Conservation (phyloP, 768 basidiomycete genomes). For the Stropharia rugosoannulata region DNA sequence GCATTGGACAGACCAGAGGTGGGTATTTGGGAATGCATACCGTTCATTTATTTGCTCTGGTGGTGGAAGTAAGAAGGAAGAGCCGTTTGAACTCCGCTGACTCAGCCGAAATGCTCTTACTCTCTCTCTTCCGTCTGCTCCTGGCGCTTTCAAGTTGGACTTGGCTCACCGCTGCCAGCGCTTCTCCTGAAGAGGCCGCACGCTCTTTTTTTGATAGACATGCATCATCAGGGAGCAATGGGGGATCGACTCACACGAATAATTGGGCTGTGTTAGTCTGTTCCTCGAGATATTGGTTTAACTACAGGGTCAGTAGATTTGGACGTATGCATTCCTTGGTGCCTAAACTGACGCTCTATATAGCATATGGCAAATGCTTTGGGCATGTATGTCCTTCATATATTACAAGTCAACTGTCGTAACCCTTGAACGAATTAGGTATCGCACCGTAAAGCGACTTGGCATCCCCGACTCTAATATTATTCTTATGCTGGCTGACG, state of each 20-base stretch:
- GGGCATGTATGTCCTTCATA: conserved; percentile 66
- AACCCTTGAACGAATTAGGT: conserved; percentile 48
- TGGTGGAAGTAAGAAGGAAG: conserved; percentile 20
- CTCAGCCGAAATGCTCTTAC: conserved; percentile 25
- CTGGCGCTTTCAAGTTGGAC: conserved; percentile 35
- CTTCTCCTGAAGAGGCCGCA: conserved; percentile 36
- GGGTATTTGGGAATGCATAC: conserved; percentile 8
- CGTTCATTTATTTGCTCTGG: conserved; percentile 18
- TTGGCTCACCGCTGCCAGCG: conserved; percentile 24
- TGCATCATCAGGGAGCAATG: conserved; percentile 20
- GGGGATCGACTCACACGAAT: conserved; percentile 73
- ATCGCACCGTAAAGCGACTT: conserved; percentile 95
- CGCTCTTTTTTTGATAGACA: conserved; percentile 46
- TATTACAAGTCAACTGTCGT: background rate
- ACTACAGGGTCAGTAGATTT: conserved; percentile 75
- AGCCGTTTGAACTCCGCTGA: conserved; percentile 15
- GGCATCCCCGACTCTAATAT: conserved; percentile 99
- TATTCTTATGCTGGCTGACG: conserved; percentile 98
- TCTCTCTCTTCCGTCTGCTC: conserved; percentile 27
- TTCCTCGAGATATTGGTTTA: conserved; percentile 97
- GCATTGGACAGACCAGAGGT: background rate
- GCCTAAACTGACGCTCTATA: conserved; percentile 1
- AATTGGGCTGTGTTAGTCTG: conserved; percentile 99
- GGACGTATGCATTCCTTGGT: background rate
- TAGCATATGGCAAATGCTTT: conserved; percentile 99